These are phyloP conservation scores for Pelargonium nanum DNA, from an alignment of 345 rosid genomes.

Conservation along the genomic window DNA sequence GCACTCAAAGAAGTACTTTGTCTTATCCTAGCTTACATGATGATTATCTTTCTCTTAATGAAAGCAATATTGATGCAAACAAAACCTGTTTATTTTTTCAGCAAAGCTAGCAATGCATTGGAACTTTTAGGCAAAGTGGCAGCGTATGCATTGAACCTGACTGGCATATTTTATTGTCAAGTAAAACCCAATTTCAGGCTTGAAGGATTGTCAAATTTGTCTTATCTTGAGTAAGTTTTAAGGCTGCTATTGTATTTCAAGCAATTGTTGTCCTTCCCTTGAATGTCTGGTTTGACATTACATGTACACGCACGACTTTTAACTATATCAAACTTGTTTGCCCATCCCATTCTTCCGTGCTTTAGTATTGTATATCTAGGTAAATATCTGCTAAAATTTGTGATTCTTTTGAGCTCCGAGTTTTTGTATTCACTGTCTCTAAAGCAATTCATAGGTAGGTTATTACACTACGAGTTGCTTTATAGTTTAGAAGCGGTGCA, in stretches of 20 bases:
- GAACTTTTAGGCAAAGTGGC: constrained; percentile 60
- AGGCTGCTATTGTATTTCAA: background rate
- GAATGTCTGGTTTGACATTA: background rate
- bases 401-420: background rate
- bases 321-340: background rate
- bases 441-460: background rate
- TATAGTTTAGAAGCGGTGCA: background rate
- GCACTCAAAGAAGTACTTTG: constrained; percentile 62
- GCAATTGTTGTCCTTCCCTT: no score
- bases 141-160: constrained; percentile 59
- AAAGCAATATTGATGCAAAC: background rate
- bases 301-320: background rate
- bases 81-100: background rate
- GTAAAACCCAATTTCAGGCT: constrained; percentile 34
- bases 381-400: no score
- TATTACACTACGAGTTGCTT: background rate
- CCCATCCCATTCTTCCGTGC: no score
- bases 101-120: constrained; percentile 58
- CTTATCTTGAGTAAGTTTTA: constrained; percentile 53
- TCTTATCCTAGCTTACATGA: constrained; percentile 4
- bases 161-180: constrained; percentile 71
- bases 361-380: no score
- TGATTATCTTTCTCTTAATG: background rate
- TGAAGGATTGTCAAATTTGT: constrained; percentile 30
- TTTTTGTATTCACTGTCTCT: background rate